Base-by-base conservation (phyloP, 345 rosid genomes). In the Isatis tinctoria region DNA sequence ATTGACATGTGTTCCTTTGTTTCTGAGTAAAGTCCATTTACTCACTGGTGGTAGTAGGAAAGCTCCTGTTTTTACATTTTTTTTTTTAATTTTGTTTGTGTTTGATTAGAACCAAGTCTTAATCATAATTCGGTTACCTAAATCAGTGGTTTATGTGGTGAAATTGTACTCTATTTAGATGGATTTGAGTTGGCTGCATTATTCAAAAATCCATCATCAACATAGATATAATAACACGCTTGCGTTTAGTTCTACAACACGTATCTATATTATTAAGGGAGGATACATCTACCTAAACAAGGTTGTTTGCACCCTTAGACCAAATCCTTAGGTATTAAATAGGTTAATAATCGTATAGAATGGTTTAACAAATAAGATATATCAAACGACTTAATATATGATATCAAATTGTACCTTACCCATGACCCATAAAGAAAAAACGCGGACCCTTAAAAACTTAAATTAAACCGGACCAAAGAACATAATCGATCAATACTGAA, bases 21-120 rank as follows among this genome's bases (percentile, higher is more conserved):
- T 28, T 27, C 41, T 40, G 53, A 72, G 67, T 33, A 59, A 60
- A 20, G 40, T 58, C 36, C 45, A 44, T 59, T 47, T 70, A 60
- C 28, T 32, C 56, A 18, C 17, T 30, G 54, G 45, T 36, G 45
- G 30, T 10, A 11, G n/a, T n/a, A n/a, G n/a, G 14, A 39, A 59
- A 59, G 4, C 41, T 59, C 9, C 35, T 27, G 10, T n/a, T 8
- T 4, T 39, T 17, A 28, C 30, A n/a, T 45, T 17, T 33, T 24
- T n/a, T 40, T 37, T 3, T 13, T 4, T 4, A 10, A 3, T 40
- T 40, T 43, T n/a, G 44, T 41, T 48, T 18, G 52, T 17, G 8
- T 14, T 26, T 41, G 52, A 17, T 17, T 26, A 36, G 49, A 41
- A 26, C 67, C 24, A 41, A 62, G n/a, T 37, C 13, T 0, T 22